These are phyloP conservation scores for Atractiella rhizophila DNA, from an alignment of 768 basidiomycete species.

Conservation along the genomic window DNA sequence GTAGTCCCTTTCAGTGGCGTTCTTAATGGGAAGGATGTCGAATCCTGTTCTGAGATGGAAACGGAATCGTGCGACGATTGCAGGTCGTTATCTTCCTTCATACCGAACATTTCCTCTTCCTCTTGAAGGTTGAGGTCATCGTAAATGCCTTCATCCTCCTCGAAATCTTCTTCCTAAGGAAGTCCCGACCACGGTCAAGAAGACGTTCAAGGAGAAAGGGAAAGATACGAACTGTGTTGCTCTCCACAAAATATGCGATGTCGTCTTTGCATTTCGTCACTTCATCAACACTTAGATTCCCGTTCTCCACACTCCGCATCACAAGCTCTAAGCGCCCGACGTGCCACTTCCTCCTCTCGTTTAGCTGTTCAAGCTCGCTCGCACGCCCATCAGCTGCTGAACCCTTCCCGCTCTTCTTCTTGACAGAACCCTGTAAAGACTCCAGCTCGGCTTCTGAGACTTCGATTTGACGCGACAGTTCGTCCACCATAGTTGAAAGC, in stretches of 20 bases:
- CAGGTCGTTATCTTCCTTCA: conserved; percentile 40
- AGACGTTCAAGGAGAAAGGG: conserved; percentile 1
- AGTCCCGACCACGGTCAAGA: too few species aligned
- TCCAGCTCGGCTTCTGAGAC: conserved; percentile 86
- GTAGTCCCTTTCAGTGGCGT: conserved; percentile 23
- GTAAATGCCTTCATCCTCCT: conserved; percentile 90
- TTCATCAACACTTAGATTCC: conserved; percentile 55
- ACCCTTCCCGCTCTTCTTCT: conserved; percentile 42
- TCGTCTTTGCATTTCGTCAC: conserved; percentile 70
- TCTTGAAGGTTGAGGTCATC: conserved; percentile 93
- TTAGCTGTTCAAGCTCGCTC: conserved; percentile 61
- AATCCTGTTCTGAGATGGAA: conserved; percentile 30
- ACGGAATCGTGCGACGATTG: conserved; percentile 40
- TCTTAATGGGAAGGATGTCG: neutral
- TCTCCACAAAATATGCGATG: conserved; percentile 84
- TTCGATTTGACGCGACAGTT: conserved; percentile 78
- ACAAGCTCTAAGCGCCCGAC: conserved; percentile 76
- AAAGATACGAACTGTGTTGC: conserved; percentile 50
- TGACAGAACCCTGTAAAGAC: conserved; percentile 40
- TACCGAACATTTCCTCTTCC: conserved; percentile 73
- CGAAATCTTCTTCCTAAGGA: conserved; percentile 75
- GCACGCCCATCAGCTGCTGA: conserved; percentile 38
- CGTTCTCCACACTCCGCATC: conserved; percentile 76
- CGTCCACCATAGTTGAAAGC: conserved; percentile 70
- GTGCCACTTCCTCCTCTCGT: conserved; percentile 91